Conservation (phyloP, 2,329 filamentous ascomycete species). For the Scorias spongiosa region DNA sequence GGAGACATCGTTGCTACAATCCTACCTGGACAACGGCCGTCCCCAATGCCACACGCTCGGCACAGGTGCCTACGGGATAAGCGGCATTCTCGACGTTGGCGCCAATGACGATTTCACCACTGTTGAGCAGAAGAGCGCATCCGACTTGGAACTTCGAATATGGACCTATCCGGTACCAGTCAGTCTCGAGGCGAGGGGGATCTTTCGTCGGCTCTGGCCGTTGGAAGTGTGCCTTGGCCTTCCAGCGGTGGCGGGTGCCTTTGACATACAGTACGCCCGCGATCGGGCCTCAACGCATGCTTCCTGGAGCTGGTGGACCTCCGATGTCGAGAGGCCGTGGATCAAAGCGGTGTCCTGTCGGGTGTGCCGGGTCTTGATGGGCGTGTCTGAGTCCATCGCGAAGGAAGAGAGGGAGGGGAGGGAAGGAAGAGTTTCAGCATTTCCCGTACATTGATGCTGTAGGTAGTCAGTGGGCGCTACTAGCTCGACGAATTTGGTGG, state of each 20-base stretch:
- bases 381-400: constrained; percentile 18
- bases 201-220: not conserved
- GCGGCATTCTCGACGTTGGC: constrained; percentile 88
- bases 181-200: not conserved
- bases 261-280: constrained; percentile 55
- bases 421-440: not conserved
- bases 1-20: not conserved
- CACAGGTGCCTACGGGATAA: constrained; percentile 91
- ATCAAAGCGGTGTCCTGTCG: constrained; percentile 27
- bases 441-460: no score
- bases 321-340: constrained; percentile 40
- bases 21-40: constrained; percentile 50
- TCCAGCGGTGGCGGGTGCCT: not conserved
- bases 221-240: not conserved
- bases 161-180: constrained; percentile 36
- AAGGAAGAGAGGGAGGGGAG: constrained; percentile 13
- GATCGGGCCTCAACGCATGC: constrained; percentile 57
- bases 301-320: constrained; percentile 49
- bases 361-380: constrained; percentile 20
- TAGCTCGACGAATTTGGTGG: no score
- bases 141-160: constrained; percentile 91
- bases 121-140: constrained; percentile 52
- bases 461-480: no score
- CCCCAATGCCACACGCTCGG: constrained; percentile 77
- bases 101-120: constrained; percentile 42